Base-by-base conservation (phyloP, 2,329 filamentous ascomycete species). In the Alternaria gansuensis region DNA sequence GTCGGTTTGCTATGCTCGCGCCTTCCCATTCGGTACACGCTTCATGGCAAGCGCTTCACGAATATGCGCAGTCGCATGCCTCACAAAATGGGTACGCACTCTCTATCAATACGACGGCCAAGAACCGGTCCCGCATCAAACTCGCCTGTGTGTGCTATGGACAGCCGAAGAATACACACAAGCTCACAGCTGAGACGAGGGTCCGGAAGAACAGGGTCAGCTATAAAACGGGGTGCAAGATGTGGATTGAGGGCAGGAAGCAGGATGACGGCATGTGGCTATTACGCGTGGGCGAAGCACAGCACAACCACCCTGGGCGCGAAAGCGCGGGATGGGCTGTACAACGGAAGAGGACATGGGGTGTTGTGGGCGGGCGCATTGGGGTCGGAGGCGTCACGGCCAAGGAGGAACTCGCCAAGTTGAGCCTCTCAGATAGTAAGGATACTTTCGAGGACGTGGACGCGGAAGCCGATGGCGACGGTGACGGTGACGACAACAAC, bases 71-170 rank as follows among this genome's bases (percentile, higher is more conserved):
- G 58, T 64, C 63, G 23, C 71, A 76, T 53, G 74, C 74, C n/a
- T 66, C 73, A 0, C 57, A 65, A 14, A 72, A 77, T 44, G 74
- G 74, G 13, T 77, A 77, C 52, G 74, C 74, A 1, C 63, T 77
- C 17, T 67, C 64, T 40, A 77, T 77, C 62, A 77, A 76, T 57
- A 76, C 73, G 4, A 75, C 73, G n/a, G 72, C 72, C 4, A 75
- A 73, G 59, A 76, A 75, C 55, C 70, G 73, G 10, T 72, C 70
- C 8, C 71, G 73, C 40, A 74, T 76, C 57, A 77, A 76, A 59
- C 67, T 77, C 13, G 73, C 73, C 33, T 77, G 74, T 51, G 73
- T 76, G 23, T 76, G 74, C 67, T 76, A 75, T 46, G 74, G 74
- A 21, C 60, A 63, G 33, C 72, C 73, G 3, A 77, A 76, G 63